Base-by-base conservation (phyloP, 2,329 filamentous ascomycete genomes). In the Fusarium staphyleae region DNA sequence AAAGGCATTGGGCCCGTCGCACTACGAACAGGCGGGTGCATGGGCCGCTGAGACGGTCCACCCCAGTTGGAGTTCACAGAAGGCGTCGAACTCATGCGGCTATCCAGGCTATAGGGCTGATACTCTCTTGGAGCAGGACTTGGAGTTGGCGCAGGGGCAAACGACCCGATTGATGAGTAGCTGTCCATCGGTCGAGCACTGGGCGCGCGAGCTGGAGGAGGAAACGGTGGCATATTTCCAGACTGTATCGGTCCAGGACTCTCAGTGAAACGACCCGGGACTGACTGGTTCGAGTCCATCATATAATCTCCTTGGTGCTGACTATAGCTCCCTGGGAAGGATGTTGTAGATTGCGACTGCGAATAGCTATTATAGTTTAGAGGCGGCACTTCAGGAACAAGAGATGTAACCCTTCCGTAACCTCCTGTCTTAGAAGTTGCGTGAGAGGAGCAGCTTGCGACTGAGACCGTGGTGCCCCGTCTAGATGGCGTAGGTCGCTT, bases 401-500 rank as follows among this genome's bases (percentile, higher is more conserved):
- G 74, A 1, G 76, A 76, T 4, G 69, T 68, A 6, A 74, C 60
- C 32, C 74, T 69, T 16, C 67, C 68, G 66, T 80, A 81, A 15
- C 86, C 85, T 53, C 83, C 78, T 14, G 76, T 73, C 30, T 89
- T 73, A 5, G 91, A 78, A 1, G 88, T 84, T 7, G 83, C 81
- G 55, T 87, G 84, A 3, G 87, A 86, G 11, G 80, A 82, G 78
- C 85, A 88, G 67, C 81, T 89, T n/a, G 77, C 77, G 24, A 73
- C 74, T 0, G 87, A 87, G 14, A 76, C 75, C 56, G 81, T 78
- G 0, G 88, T 89, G 45, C 74, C 70, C 73, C 71, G 72, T 69
- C 81, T 72, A 57, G 78, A 67, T 65, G 74, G 77, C 55, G 75
- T 61, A 32, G 78, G 81, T 47, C 75, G 80, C 71, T 79, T 80